Conservation (phyloP, 164 flowering plant genomes). For the Vitis labrusca region DNA sequence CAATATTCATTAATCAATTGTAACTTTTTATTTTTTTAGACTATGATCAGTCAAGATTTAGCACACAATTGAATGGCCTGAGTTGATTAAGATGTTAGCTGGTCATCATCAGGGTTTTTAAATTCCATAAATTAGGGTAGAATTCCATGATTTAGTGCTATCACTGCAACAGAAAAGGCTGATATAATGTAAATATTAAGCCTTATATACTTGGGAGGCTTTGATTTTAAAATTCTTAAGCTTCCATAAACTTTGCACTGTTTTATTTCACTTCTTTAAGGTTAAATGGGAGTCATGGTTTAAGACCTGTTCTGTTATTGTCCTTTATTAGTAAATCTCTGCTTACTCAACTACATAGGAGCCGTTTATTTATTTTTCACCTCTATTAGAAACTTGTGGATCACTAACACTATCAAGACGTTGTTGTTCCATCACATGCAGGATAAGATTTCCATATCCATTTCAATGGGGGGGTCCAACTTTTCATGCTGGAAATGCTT, state of each 20-base stretch:
- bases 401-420: not conserved
- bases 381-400: not conserved
- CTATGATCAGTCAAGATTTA: too few relatives aligned
- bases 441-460: conserved; percentile 69
- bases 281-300: not conserved
- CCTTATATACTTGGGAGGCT: not conserved
- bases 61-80: too few relatives aligned
- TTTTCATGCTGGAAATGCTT: conserved; percentile 48
- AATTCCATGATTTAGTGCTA: not conserved
- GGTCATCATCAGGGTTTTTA: not conserved
- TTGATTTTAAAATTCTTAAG: not conserved
- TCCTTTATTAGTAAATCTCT: not conserved
- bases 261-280: not conserved
- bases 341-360: not conserved
- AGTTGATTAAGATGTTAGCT: too few relatives aligned
- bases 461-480: conserved; percentile 65
- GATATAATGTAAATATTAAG: not conserved
- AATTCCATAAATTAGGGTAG: too few relatives aligned
- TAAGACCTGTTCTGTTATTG: not conserved
- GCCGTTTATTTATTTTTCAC: too few relatives aligned
- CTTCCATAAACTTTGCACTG: not conserved
- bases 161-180: too few relatives aligned
- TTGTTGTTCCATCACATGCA: conserved; percentile 19
- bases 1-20: too few relatives aligned
- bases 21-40: too few relatives aligned